Evolutionary conservation across 2,329 filamentous ascomycete genomes (phyloP).

Genomic region (Pyrenochaeta sp.): DNA sequence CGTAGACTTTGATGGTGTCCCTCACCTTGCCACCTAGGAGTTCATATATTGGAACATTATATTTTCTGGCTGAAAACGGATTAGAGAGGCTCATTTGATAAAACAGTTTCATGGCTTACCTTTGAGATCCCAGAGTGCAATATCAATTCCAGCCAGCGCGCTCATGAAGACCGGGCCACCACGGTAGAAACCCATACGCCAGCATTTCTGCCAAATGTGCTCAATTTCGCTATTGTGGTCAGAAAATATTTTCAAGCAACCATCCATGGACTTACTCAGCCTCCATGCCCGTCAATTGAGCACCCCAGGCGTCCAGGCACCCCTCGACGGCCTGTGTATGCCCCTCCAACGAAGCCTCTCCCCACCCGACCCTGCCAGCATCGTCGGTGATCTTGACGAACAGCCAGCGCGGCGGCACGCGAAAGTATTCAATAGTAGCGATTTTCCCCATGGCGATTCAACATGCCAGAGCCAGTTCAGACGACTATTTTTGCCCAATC

Average conservation of each 20-base stretch:
- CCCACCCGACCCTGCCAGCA: slow-evolving; percentile 71
- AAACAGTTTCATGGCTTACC: no score
- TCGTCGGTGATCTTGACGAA: slow-evolving; percentile 79
- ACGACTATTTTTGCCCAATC: no score
- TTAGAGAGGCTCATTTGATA: no score
- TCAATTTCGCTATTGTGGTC: slow-evolving; percentile 73
- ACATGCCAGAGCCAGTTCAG: no score
- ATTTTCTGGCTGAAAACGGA: slow-evolving; percentile 64
- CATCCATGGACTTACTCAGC: slow-evolving; percentile 72
- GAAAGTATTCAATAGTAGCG: slow-evolving; percentile 73
- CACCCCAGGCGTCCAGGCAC: slow-evolving; percentile 70
- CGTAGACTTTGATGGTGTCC: slow-evolving; percentile 74
- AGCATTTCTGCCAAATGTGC: slow-evolving; percentile 79
- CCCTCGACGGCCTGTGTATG: slow-evolving; percentile 79
- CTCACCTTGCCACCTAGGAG: slow-evolving; percentile 78
- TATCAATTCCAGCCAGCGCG: slow-evolving; percentile 78
- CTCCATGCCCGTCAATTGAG: slow-evolving; percentile 70
- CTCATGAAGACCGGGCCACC: slow-evolving; percentile 84
- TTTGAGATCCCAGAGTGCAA: slow-evolving; percentile 82
- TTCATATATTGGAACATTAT: slow-evolving; percentile 74
- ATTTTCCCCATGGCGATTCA: slow-evolving; percentile 69
- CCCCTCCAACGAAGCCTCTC: slow-evolving; percentile 76
- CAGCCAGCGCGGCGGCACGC: slow-evolving; percentile 77
- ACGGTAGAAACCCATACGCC: slow-evolving; percentile 75
- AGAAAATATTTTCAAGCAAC: no score